Evolutionary conservation across 345 rosid genomes (phyloP).

Genomic region (Rhizophora mangle): DNA sequence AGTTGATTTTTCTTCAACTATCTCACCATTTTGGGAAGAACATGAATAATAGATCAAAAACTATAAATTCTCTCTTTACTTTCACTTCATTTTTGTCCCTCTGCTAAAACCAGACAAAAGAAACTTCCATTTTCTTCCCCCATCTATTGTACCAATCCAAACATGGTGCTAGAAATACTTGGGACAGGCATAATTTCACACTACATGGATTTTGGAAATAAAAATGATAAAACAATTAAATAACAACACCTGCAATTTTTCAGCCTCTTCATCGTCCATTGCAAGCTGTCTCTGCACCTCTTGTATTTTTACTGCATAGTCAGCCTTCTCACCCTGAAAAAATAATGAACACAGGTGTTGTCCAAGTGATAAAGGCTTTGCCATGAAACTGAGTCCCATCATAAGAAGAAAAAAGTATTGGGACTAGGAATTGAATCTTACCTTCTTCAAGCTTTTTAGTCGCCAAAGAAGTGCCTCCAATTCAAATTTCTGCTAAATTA

Average conservation of each 20-base stretch:
- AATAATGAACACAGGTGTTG: not conserved
- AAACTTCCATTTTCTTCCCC: no score
- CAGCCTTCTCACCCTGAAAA: slow-evolving; percentile 69
- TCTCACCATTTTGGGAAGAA: no score
- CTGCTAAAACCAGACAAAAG: no score
- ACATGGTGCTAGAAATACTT: no score
- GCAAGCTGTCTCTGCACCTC: slow-evolving; percentile 84
- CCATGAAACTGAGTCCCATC: not conserved
- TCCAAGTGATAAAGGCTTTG: slow-evolving; percentile 6
- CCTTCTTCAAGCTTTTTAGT: slow-evolving; percentile 65
- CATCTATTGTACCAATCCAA: no score
- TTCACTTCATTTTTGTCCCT: no score
- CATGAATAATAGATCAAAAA: no score
- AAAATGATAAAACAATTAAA: not conserved
- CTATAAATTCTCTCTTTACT: no score
- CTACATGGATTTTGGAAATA: no score
- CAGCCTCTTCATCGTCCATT: slow-evolving; percentile 84
- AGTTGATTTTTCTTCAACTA: no score
- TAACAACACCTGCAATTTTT: slow-evolving; percentile 62
- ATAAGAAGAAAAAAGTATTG: not conserved
- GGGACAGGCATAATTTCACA: no score
- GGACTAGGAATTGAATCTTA: slow-evolving; percentile 17
- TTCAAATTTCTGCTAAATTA: slow-evolving; percentile 56
- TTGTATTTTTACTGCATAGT: slow-evolving; percentile 72
- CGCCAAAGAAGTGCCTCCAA: slow-evolving; percentile 69